Conservation (phyloP, 2,329 filamentous ascomycete genomes). For the Colletotrichum neosansevieriae region DNA sequence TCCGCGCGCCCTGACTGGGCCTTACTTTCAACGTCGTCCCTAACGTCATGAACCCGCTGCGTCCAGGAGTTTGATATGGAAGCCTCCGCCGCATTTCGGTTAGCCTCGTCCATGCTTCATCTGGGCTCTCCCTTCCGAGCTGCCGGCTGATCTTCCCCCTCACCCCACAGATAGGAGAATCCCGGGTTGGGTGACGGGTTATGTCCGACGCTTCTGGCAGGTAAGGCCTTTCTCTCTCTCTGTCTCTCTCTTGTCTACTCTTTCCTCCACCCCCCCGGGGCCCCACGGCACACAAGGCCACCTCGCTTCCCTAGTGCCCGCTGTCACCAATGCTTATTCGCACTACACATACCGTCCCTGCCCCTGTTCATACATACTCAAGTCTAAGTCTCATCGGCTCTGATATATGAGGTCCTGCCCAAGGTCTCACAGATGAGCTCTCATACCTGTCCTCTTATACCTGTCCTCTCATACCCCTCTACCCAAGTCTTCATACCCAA, state of each 20-base stretch:
- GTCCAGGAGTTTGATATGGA: constrained; percentile 90
- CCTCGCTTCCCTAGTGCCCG: constrained; percentile 21
- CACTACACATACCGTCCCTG: constrained; percentile 13
- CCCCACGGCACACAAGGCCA: constrained; percentile 20
- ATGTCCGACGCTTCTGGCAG: constrained; percentile 98
- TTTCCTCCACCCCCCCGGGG: constrained; percentile 21
- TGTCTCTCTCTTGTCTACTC: not conserved
- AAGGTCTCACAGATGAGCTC: not conserved
- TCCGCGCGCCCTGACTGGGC: not conserved
- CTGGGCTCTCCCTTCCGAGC: constrained; percentile 19
- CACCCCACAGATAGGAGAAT: constrained; percentile 77
- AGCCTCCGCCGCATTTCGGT: constrained; percentile 96
- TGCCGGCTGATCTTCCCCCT: constrained; percentile 36
- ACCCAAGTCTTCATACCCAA: too few species aligned
- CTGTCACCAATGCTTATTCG: constrained; percentile 34
- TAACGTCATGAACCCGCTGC: constrained; percentile 22
- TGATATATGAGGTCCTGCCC: not conserved
- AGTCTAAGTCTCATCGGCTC: not conserved
- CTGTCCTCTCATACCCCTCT: too few species aligned
- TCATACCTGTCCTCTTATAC: too few species aligned
- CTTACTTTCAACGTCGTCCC: not conserved
- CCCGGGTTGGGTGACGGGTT: constrained; percentile 91
- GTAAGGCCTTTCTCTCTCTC: constrained; percentile 63
- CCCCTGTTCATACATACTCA: not conserved
- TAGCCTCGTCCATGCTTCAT: constrained; percentile 45